Conservation (phyloP, 2,329 filamentous ascomycete species). For the Metarhizium anisopliae region DNA sequence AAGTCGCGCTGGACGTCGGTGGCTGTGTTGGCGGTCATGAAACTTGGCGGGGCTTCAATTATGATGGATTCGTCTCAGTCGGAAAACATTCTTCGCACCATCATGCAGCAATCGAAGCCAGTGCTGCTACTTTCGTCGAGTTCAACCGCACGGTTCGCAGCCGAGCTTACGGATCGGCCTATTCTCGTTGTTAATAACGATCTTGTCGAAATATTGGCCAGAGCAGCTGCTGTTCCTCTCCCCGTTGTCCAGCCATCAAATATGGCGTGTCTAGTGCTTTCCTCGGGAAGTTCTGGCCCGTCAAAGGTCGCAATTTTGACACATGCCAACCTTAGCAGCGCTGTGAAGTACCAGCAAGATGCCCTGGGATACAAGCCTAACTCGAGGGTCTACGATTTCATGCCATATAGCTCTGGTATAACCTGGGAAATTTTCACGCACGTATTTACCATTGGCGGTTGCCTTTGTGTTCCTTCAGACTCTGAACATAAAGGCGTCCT, state of each 20-base stretch:
- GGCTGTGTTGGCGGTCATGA: slow-evolving; percentile 16
- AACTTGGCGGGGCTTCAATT: slow-evolving; percentile 17
- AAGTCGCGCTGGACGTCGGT: slow-evolving; percentile 16
- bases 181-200: not conserved
- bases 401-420: not conserved
- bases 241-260: not conserved
- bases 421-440: not conserved
- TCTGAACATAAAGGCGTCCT: not conserved
- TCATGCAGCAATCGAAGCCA: not conserved
- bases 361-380: slow-evolving; percentile 1
- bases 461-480: slow-evolving; percentile 1
- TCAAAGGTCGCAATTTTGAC: slow-evolving; percentile 2
- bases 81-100: not conserved
- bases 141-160: not conserved
- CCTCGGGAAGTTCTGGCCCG: not conserved
- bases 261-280: not conserved
- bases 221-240: not conserved
- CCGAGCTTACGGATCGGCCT: not conserved
- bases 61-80: not conserved
- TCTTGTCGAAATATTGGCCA: not conserved
- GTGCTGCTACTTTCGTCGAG: not conserved
- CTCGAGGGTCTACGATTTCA: slow-evolving; percentile 7
- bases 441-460: not conserved
- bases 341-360: slow-evolving; percentile 1
- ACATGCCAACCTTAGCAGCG: slow-evolving; percentile 2